These are phyloP conservation scores for Tylopilus sp. DNA, from an alignment of 1,284 basidiomycete species.

Conservation along the genomic window DNA sequence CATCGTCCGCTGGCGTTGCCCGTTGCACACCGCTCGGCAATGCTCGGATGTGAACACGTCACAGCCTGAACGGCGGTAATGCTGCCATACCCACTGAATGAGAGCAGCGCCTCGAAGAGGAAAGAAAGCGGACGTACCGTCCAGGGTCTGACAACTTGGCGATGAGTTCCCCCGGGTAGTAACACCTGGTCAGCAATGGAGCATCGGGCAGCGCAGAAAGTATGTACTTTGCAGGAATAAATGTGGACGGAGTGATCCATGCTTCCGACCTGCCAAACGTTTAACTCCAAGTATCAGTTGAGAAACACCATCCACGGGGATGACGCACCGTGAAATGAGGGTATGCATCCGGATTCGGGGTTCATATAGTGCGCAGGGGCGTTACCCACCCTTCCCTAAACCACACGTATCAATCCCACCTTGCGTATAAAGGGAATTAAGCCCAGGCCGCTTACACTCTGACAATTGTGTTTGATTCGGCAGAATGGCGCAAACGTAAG, in stretches of 20 bases:
- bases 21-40: slow-evolving; percentile 76
- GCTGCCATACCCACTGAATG: slow-evolving; percentile 49
- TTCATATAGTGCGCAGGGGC: slow-evolving; percentile 80
- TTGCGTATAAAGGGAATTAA: not conserved
- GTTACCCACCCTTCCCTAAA: slow-evolving; percentile 84
- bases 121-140: slow-evolving; percentile 53
- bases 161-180: slow-evolving; percentile 66
- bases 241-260: slow-evolving; percentile 83
- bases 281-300: not conserved
- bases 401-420: not conserved
- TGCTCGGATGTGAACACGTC: slow-evolving; percentile 84
- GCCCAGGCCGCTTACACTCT: slow-evolving; percentile 64
- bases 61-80: slow-evolving; percentile 86
- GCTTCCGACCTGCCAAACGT: slow-evolving; percentile 67
- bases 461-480: slow-evolving; percentile 76
- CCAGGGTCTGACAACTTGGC: slow-evolving; percentile 67
- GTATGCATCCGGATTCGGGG: slow-evolving; percentile 77
- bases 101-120: not conserved
- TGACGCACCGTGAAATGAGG: slow-evolving; percentile 80
- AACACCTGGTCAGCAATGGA: not conserved
- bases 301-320: too few relatives aligned
- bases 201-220: not conserved
- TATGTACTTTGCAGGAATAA: slow-evolving; percentile 71
- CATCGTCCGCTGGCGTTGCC: slow-evolving; percentile 84
- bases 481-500: slow-evolving; percentile 70